Evolutionary conservation across 73 alveolate species (phyloP).

Genomic region (Loxodes magnus): DNA sequence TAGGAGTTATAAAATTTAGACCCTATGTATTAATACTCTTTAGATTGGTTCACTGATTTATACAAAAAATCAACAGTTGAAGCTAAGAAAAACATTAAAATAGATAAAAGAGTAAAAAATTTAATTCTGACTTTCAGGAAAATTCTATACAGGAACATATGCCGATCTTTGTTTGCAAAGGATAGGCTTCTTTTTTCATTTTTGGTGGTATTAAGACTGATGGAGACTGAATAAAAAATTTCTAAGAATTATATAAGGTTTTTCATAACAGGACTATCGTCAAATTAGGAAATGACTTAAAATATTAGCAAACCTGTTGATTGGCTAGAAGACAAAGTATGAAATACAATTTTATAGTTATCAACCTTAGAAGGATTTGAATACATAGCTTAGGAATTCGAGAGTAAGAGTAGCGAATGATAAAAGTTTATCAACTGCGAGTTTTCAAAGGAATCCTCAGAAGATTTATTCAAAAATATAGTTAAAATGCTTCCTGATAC

Average conservation of each 20-base stretch:
- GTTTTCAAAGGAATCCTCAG: no score
- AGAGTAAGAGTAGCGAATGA: no score
- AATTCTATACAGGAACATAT: constrained; percentile 45
- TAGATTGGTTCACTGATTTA: constrained; percentile 69
- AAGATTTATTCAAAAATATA: no score
- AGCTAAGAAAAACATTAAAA: constrained; percentile 17
- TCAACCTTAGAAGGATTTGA: no score
- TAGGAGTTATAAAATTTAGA: constrained; percentile 59
- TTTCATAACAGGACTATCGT: constrained; percentile 74
- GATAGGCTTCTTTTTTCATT: constrained; percentile 98
- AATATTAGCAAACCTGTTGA: no score
- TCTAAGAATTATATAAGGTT: constrained; percentile 30
- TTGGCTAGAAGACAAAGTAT: no score
- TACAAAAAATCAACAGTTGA: constrained; percentile 38
- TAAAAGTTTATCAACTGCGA: no score
- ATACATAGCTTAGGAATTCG: no score
- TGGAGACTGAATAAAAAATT: constrained; percentile 15
- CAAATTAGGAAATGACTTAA: no score
- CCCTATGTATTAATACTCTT: constrained; percentile 94
- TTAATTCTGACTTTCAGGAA: background rate
- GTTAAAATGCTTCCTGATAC: no score
- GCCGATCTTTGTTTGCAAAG: constrained; percentile 93
- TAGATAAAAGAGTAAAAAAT: constrained; percentile 15
- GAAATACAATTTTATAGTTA: no score
- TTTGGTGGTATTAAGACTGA: constrained; percentile 79